Percentiles rank a stretch among this genome's conserved stretches.
Conservation (phyloP, 2,329 filamentous ascomycete species). For the Monosporascus sp. region DNA sequence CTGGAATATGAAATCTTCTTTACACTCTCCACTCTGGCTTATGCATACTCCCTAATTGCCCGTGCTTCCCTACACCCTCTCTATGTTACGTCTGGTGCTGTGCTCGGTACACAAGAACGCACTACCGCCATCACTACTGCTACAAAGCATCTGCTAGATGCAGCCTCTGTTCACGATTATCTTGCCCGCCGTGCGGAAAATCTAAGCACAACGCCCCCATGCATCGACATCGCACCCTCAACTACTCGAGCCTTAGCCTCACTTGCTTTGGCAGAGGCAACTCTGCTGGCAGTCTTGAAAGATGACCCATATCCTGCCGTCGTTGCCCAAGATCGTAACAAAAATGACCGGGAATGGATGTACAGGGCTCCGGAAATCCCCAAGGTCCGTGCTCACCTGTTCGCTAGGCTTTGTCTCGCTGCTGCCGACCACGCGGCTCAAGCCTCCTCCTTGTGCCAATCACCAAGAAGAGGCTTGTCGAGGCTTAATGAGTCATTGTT, state of each 20-base stretch:
- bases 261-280: constrained; percentile 80
- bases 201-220: constrained; percentile 35
- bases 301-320: constrained; percentile 88
- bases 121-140: constrained; percentile 65
- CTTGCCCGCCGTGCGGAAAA: constrained; percentile 53
- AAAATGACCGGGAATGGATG: constrained; percentile 92
- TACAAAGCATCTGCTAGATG: constrained; percentile 71
- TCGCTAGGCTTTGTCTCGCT: constrained; percentile 80
- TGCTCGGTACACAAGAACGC: constrained; percentile 59
- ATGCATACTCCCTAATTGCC: constrained; percentile 66
- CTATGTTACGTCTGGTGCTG: constrained; percentile 59
- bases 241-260: constrained; percentile 52
- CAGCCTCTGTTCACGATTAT: constrained; percentile 72
- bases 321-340: constrained; percentile 75
- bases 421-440: constrained; percentile 82
- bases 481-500: constrained; percentile 61
- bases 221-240: constrained; percentile 47
- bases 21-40: constrained; percentile 69
- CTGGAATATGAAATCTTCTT: constrained; percentile 83
- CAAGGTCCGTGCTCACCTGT: constrained; percentile 82
- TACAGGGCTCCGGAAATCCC: constrained; percentile 83
- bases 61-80: constrained; percentile 67
- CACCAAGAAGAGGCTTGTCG: constrained; percentile 31
- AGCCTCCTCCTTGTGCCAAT: constrained; percentile 49
- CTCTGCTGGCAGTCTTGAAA: constrained; percentile 82